Evolutionary conservation across 495 filamentous ascomycete genomes (phyloP), one percentile per base, ranked within the genome.

Genomic region (Viridothelium virens): DNA sequence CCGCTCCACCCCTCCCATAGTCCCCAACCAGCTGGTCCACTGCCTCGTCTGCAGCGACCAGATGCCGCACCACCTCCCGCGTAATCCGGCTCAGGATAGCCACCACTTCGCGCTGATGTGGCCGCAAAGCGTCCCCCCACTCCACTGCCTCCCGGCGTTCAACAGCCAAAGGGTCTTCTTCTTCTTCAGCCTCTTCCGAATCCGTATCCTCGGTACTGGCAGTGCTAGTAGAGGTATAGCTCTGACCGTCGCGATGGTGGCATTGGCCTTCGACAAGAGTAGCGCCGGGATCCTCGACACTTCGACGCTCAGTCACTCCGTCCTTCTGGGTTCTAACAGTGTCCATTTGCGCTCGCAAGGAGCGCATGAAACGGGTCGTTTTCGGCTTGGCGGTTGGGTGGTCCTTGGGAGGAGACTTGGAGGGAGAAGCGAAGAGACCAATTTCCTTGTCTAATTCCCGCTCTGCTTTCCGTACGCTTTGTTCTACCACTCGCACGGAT

Each of bases 141-240:
- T 62, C 61, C 31, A 62, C 37, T 33, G 12, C 31, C 14, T 62
- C 61, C 18, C 61, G 34, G 5, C 34, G 61, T 53, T 53, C 48
- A 14, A 53, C 18, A 53, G 11, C 48, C 5, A 53, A 5, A 25
- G 25, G 25, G 25, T 25, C 25, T 25, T 25, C 25, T 25, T 25
- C 25, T 25, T 25, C 25, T n/a, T 53, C 48, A 53, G 11, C 48
- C n/a, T 53, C 48, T 53, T 53, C 48, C n/a, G 61, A 33, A 1
- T 12, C 61, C 5, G 25, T 33, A 9, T 36, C 10, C 14, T 37
- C 5, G 18, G 61, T 37, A 18, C 61, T 62, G 7, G 61, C 14
- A 5, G 14, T 2, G 25, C 31, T 37, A 18, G 33, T 33, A 9
- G 61, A 62, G 31, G 61, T 38, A 18, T 16, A 33, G 7, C n/a